phyloP scores from a whole-genome alignment of 1,284 basidiomycete genomes.

The Hypsizygus ulmarius region DNA sequence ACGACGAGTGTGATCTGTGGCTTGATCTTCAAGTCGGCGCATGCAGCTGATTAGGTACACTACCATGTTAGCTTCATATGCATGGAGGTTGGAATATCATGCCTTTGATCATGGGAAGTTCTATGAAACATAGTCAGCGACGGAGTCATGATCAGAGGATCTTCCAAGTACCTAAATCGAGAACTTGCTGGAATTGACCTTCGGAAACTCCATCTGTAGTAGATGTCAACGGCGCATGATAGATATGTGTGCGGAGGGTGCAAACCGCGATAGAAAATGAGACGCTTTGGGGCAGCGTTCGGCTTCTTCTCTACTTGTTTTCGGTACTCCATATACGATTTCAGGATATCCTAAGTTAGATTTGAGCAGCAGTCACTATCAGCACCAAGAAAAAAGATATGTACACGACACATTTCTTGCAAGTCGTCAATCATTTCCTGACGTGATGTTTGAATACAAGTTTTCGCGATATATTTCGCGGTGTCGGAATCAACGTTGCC shows the following conservation, averaged over 20 bases:
- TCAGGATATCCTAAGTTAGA: slow-evolving; percentile 35
- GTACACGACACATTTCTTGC: slow-evolving; percentile 45
- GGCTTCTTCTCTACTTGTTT: slow-evolving; percentile 31
- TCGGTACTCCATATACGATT: slow-evolving; percentile 36
- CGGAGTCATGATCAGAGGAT: neutral
- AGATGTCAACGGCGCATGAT: neutral
- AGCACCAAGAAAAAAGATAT: slow-evolving; percentile 10
- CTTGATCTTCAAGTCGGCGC: slow-evolving; percentile 38
- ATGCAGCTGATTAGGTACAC: slow-evolving; percentile 34
- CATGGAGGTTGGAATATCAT: slow-evolving; percentile 1
- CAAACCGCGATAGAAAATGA: slow-evolving; percentile 56
- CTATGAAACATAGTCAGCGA: slow-evolving; percentile 33
- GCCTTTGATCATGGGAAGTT: slow-evolving; percentile 47
- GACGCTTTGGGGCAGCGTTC: slow-evolving; percentile 38
- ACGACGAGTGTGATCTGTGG: slow-evolving; percentile 57
- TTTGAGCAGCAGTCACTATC: neutral
- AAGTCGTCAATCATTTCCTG: slow-evolving; percentile 59
- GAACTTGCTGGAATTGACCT: slow-evolving; percentile 58
- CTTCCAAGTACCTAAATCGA: slow-evolving; percentile 43
- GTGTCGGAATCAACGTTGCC: slow-evolving; percentile 54
- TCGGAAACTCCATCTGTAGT: slow-evolving; percentile 62
- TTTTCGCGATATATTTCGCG: slow-evolving; percentile 53
- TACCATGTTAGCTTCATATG: slow-evolving; percentile 18
- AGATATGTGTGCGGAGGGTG: neutral
- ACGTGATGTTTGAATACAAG: slow-evolving; percentile 47